Conservation (phyloP, 2,329 filamentous ascomycete genomes). For the Juglanconis juglandina region DNA sequence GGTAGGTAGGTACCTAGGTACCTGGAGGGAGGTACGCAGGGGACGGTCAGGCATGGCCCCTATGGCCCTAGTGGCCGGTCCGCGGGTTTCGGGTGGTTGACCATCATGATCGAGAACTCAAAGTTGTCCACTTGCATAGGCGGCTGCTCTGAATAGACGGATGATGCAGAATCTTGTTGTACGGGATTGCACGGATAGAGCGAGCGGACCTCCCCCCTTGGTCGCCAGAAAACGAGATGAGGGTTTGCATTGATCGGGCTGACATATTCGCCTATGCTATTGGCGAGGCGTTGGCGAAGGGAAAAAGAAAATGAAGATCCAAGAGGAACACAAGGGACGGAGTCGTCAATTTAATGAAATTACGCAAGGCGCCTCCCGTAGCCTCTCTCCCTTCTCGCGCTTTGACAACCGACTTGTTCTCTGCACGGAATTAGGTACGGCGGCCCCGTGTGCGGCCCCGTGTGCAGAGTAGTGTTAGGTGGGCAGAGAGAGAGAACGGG, state of each 20-base stretch:
- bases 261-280: not conserved
- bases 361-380: not conserved
- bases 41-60: not conserved
- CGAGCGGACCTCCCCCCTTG: not conserved
- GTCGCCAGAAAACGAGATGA: not conserved
- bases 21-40: too few species aligned
- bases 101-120: not conserved
- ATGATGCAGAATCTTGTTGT: not conserved
- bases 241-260: slow-evolving; percentile 2
- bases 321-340: slow-evolving; percentile 2
- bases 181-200: not conserved
- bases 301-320: not conserved
- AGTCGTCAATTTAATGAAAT: slow-evolving; percentile 9
- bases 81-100: not conserved
- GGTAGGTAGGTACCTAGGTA: not conserved
- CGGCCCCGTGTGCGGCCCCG: too few species aligned
- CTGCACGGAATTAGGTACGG: too few species aligned
- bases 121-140: not conserved
- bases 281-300: not conserved
- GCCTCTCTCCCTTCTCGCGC: not conserved
- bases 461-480: not conserved
- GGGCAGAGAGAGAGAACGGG: not conserved
- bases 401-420: too few species aligned
- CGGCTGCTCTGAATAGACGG: not conserved
- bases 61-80: not conserved